Evolutionary conservation across 1,284 basidiomycete genomes (phyloP), one percentile per base, ranked within the genome.

Genomic region (Earliella scabrosa): DNA sequence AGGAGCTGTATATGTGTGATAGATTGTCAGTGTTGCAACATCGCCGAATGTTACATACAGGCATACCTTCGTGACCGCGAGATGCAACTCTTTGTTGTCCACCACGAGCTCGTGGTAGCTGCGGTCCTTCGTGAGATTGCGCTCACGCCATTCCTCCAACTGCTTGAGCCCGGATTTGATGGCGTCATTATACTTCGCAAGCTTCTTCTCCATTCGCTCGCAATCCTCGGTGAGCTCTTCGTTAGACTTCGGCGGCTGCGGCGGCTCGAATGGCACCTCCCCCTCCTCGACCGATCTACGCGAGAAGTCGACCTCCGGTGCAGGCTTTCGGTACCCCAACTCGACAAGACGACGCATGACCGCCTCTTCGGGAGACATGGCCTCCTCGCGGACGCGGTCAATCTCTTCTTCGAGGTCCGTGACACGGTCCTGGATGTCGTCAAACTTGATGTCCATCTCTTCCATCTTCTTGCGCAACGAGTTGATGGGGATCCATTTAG

Each of bases 341-440:
- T 52, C 38, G n/a, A 26, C 45, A 23, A 63, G 58, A 8, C 39
- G 13, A 8, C 24, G 20, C 13, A 27, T 13, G 27, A 59, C 26
- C 20, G 52, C 23, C 6, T 50, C 41, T 34, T 40, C 40, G 18
- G 41, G 11, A 10, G 32, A 31, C 8, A 32, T 21, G 9, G 41
- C 27, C 18, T 23, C n/a, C 16, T 44, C 16, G 18, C 52, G 59
- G 24, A 61, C 27, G 2, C 56, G 27, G 14, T 54, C 54, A 6
- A 57, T 26, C 13, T 48, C 45, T 9, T 27, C 18, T 41, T 61
- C 63, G 11, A 64, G 51, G 21, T 64, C 58, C 21, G 52, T 41
- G 14, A 61, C 26, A 13, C 49, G 38, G 36, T 58, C 55, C n/a
- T 59, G 50, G 8, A 61, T 27, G n/a, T 34, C 23, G 5, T 18